Conservation (phyloP, 140 eudicot species). For the Bidens hawaiensis region DNA sequence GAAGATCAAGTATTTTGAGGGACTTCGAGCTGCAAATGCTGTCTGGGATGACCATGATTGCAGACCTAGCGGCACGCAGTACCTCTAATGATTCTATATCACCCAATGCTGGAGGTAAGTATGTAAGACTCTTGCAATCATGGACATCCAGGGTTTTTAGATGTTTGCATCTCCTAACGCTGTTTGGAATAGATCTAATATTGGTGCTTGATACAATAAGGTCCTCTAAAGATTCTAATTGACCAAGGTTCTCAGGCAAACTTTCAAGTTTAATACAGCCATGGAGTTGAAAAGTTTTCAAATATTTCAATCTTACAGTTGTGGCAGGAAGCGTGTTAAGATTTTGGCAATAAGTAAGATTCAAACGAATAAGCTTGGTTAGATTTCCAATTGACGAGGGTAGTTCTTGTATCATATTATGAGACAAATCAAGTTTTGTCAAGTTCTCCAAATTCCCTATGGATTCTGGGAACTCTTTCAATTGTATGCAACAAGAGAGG, state of each 20-base stretch:
- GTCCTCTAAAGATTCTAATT: conserved; percentile 14
- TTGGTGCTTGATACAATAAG: conserved; percentile 11
- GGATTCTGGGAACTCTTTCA: conserved; percentile 16
- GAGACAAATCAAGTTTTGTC: conserved; percentile 12
- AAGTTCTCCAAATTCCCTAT: conserved; percentile 4
- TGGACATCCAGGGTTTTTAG: conserved; percentile 13
- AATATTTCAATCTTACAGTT: neutral
- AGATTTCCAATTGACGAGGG: conserved; percentile 24
- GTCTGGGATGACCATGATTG: conserved; percentile 15
- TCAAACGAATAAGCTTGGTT: conserved; percentile 8
- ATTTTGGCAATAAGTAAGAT: conserved; percentile 11
- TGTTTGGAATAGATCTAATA: conserved; percentile 15
- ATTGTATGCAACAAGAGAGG: conserved; percentile 12
- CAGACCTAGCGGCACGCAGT: neutral
- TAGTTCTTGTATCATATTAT: conserved; percentile 6
- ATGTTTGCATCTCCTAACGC: conserved; percentile 2
- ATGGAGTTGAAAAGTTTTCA: conserved; percentile 8
- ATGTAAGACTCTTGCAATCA: conserved; percentile 16
- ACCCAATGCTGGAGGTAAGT: conserved; percentile 17
- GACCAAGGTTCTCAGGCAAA: conserved; percentile 21
- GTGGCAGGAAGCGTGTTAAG: conserved; percentile 18
- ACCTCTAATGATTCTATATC: conserved; percentile 14
- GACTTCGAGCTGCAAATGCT: conserved; percentile 20
- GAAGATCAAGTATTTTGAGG: neutral
- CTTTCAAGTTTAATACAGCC: conserved; percentile 8